Evolutionary conservation across 2,329 filamentous ascomycete genomes (phyloP).

Genomic region (Penicillium sp.): DNA sequence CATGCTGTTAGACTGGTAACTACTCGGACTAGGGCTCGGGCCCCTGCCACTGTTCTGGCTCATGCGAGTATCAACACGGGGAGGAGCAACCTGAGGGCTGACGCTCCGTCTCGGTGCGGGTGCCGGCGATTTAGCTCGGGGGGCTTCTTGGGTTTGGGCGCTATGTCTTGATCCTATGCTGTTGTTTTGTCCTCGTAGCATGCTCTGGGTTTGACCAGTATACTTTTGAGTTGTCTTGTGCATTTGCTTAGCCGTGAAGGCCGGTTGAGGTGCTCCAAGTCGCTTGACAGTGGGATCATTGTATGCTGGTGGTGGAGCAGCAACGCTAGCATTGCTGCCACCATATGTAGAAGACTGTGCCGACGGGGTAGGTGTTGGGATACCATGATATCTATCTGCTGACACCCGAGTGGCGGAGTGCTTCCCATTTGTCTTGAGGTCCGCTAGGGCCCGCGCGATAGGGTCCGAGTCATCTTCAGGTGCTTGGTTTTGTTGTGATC

Average conservation of each 20-base stretch:
- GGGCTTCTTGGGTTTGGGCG: conserved; percentile 45
- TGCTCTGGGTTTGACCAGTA: conserved; percentile 73
- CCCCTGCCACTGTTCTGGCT: conserved; percentile 43
- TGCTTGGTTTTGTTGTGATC: conserved; percentile 39
- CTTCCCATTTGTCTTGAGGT: conserved; percentile 84
- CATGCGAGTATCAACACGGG: conserved; percentile 36
- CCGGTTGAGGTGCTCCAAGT: conserved; percentile 84
- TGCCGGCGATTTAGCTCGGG: conserved; percentile 62
- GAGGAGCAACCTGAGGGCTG: conserved; percentile 30
- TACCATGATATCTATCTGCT: conserved; percentile 94
- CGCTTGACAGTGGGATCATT: conserved; percentile 70
- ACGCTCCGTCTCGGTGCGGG: conserved; percentile 59
- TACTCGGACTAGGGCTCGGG: conserved; percentile 44
- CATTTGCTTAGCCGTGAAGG: conserved; percentile 92
- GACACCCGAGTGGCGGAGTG: conserved; percentile 79
- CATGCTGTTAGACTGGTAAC: conserved; percentile 46
- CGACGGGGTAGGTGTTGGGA: conserved; percentile 71
- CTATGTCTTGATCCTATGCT: conserved; percentile 51
- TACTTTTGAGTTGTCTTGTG: conserved; percentile 91
- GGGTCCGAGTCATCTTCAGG: conserved; percentile 70
- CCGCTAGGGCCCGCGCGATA: conserved; percentile 86
- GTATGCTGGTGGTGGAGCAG: conserved; percentile 86
- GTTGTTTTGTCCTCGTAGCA: conserved; percentile 57
- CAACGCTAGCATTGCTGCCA: conserved; percentile 41
- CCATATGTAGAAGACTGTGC: conserved; percentile 40